phyloP scores from a whole-genome alignment of 441 rosid genomes.

The Jatropha podagrica region DNA sequence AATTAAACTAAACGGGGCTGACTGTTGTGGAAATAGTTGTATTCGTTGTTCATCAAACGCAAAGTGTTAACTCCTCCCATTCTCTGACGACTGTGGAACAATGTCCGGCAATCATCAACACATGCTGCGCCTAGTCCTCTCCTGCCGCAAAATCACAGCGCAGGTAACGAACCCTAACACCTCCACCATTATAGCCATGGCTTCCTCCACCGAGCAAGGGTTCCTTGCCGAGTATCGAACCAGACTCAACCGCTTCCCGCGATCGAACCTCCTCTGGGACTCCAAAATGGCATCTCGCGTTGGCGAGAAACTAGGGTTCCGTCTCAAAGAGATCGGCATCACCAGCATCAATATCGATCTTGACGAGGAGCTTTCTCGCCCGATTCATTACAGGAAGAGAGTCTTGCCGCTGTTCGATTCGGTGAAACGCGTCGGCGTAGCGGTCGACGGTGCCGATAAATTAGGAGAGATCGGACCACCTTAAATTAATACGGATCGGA shows the following conservation, averaged over 20 bases:
- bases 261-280: conserved; percentile 56
- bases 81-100: neutral
- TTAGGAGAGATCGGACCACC: conserved; percentile 35
- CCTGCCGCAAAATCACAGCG: conserved; percentile 78
- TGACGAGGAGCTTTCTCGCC: conserved; percentile 67
- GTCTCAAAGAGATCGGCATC: conserved; percentile 62
- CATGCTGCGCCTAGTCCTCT: conserved; percentile 64
- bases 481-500: conserved; percentile 15
- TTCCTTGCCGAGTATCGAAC: conserved; percentile 57
- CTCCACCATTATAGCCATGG: conserved; percentile 77
- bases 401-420: conserved; percentile 71
- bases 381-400: conserved; percentile 55
- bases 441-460: conserved; percentile 60
- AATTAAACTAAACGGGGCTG: too few relatives aligned
- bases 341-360: conserved; percentile 47
- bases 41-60: neutral
- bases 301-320: conserved; percentile 75
- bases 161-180: conserved; percentile 62
- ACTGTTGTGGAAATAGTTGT: too few relatives aligned
- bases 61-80: neutral
- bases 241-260: conserved; percentile 56
- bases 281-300: conserved; percentile 63
- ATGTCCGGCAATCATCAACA: conserved; percentile 32
- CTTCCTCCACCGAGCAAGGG: conserved; percentile 71
- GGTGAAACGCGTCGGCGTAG: conserved; percentile 63